Evolutionary conservation across 2,329 filamentous ascomycete genomes (phyloP).

Genomic region (Ceratocystis variospora): DNA sequence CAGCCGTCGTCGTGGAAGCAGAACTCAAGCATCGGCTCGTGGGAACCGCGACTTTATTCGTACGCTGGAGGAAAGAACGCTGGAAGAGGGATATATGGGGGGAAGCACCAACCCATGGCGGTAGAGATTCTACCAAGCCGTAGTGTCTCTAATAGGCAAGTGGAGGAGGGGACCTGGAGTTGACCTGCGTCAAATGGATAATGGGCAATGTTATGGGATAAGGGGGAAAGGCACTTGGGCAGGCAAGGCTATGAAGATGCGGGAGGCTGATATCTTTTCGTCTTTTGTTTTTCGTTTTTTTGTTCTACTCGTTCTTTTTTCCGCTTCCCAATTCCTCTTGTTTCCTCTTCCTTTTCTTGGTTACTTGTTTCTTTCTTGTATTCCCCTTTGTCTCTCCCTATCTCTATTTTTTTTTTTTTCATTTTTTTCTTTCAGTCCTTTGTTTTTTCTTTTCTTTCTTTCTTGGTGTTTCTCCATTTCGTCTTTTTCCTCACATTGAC

Average conservation of each 20-base stretch:
- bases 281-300: slow-evolving; percentile 2
- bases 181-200: not conserved
- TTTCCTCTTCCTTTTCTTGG: slow-evolving; percentile 7
- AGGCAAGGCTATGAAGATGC: slow-evolving; percentile 2
- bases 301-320: slow-evolving; percentile 6
- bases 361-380: slow-evolving; percentile 6
- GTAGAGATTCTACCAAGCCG: not conserved
- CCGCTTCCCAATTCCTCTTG: not conserved
- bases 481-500: not conserved
- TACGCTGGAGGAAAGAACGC: slow-evolving; percentile 81
- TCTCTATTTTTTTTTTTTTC: slow-evolving; percentile 6
- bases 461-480: not conserved
- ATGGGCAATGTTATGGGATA: not conserved
- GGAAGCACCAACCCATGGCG: slow-evolving; percentile 23
- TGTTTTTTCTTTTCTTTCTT: slow-evolving; percentile 5
- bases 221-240: not conserved
- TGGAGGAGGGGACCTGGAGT: not conserved
- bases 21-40: slow-evolving; percentile 47
- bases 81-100: slow-evolving; percentile 82
- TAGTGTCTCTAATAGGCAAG: no score
- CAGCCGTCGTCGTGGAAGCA: slow-evolving; percentile 60
- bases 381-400: not conserved
- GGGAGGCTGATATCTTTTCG: slow-evolving; percentile 6
- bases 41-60: slow-evolving; percentile 80
- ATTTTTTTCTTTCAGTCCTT: not conserved